Base-by-base conservation (phyloP, 306 rosid genomes). In the Citrullus mucosospermus region DNA sequence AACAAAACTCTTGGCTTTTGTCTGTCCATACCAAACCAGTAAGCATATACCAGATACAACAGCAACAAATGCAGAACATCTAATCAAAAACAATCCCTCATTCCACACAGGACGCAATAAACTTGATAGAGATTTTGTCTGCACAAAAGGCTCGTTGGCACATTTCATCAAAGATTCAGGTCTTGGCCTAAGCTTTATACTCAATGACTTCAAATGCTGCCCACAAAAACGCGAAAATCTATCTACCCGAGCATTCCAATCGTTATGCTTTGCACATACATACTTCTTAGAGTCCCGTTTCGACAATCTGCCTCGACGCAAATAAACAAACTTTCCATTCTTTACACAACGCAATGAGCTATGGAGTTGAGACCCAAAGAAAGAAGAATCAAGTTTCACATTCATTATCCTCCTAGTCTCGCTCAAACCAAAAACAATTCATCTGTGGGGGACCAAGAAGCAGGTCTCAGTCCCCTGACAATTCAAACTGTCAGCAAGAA, bases 31-130 rank as follows among this genome's bases (percentile, higher is more conserved):
- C 98, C 96, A 92, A 30, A 86, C 85, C 87, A 95, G 77, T 22
- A 95, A 68, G 83, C 95, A 92, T 22, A 87, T 53, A 55, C 97
- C 97, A 80, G 92, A 95, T 43, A 92, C 61, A 81, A 89, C 92
- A 32, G 87, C 89, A 54, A 83, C 80, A 78, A 84, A 87, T 56
- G 90, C 87, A 83, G 90, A 89, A 55, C 93, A 93, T 83, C 98
- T 89, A 44, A 95, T 8, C 9, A 92, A 79, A 85, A 95, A 73
- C 61, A 95, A 63, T 73, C 96, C 93, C 78, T 92, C 93, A n/a
- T 89, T 84, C 95, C 88, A 87, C 83, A 87, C 56, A 76, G 89
- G 82, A 36, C 79, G 77, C 74, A 89, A 72, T 78, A 88, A 87
- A 79, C 85, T 84, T 61, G 79, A 85, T 77, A 94, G 55, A 78